A percentile compares a stretch with the other conserved stretches of the same genome.
phyloP scores from a whole-genome alignment of 163 green algal genomes.

The Scenedesmus sp. region DNA sequence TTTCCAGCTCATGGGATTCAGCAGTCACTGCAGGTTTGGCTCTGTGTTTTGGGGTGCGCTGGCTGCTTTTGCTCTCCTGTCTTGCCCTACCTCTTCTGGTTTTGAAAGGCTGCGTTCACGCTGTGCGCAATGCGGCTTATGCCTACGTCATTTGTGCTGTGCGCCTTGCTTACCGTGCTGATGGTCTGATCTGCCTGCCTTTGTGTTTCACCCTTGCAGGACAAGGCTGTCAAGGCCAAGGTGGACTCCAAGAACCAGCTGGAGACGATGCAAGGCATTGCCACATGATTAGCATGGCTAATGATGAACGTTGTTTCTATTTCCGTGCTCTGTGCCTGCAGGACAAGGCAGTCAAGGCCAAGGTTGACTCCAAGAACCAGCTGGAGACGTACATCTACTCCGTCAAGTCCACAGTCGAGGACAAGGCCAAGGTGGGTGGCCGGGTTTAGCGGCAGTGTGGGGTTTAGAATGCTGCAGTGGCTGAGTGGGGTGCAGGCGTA shows the following conservation, averaged over 20 bases:
- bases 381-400: constrained; percentile 98
- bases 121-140: not conserved
- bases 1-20: no score
- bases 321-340: not conserved
- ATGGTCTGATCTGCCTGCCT: not conserved
- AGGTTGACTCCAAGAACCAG: constrained; percentile 89
- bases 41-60: no score
- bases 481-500: constrained; percentile 87
- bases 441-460: not conserved
- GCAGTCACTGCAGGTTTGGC: no score
- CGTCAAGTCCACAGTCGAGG: constrained; percentile 91
- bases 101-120: no score
- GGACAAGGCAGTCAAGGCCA: constrained; percentile 90
- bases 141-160: not conserved
- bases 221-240: constrained; percentile 88
- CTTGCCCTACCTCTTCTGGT: no score
- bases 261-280: constrained; percentile 74
- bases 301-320: not conserved
- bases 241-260: constrained; percentile 92
- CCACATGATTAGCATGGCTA: no score
- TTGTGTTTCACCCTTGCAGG: not conserved
- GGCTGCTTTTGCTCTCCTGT: no score
- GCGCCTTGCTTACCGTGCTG: not conserved
- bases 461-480: not conserved
- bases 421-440: constrained; percentile 58